Evolutionary conservation across 192 early-diverging fungal species (phyloP).

Genomic region (Umbelopsis isabellina): DNA sequence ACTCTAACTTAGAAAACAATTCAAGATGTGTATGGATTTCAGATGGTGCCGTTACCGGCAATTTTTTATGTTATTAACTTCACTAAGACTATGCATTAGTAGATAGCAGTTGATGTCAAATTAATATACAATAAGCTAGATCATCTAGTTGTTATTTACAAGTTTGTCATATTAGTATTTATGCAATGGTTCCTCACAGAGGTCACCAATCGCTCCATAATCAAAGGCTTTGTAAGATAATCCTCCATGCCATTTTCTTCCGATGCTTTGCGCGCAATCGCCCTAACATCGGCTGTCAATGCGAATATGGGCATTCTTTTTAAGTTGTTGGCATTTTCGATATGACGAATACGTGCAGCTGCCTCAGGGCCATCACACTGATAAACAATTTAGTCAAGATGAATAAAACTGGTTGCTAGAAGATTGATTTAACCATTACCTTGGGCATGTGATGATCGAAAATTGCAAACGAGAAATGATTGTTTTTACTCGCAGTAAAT

Average conservation of each 20-base stretch:
- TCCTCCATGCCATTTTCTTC: constrained; percentile 54
- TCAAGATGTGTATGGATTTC: no score
- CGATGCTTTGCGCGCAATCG: constrained; percentile 46
- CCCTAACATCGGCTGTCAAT: constrained; percentile 53
- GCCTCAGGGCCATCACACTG: constrained; percentile 55
- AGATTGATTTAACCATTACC: constrained; percentile 19
- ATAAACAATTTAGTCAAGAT: not conserved
- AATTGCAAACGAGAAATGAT: constrained; percentile 49
- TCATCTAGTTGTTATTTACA: no score
- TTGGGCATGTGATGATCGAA: constrained; percentile 61
- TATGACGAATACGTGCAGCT: constrained; percentile 49
- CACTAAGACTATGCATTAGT: no score
- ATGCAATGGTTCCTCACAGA: no score
- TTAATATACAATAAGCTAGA: no score
- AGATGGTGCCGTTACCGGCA: no score
- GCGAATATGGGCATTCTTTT: constrained; percentile 48
- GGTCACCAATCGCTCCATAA: not conserved
- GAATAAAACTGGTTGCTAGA: no score
- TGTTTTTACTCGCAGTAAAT: constrained; percentile 39
- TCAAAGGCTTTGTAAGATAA: constrained; percentile 55
- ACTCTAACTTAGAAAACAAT: no score
- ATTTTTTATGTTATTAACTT: no score
- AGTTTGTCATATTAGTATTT: no score
- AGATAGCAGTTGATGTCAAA: no score
- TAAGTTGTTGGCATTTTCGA: constrained; percentile 32